Evolutionary conservation across 164 flowering plant species (phyloP).

Genomic region (Piper betle): DNA sequence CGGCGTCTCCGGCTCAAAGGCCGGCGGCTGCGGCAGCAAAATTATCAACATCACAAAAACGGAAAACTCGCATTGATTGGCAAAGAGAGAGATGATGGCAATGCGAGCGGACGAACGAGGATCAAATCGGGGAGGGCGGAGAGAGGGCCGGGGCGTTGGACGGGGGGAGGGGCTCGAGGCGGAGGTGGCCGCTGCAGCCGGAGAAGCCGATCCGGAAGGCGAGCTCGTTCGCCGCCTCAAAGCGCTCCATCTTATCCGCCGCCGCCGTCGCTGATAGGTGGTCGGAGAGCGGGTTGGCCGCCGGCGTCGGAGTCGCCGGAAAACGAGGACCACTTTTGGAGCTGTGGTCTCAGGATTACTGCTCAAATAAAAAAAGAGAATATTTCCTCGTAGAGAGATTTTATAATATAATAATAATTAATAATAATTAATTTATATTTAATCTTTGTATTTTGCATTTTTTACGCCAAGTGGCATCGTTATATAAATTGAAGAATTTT

Average conservation of each 20-base stretch:
- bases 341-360: too few species aligned
- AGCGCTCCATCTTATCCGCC: conserved; percentile 42
- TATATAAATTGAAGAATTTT: too few species aligned
- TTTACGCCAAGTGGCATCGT: too few species aligned
- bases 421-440: too few species aligned
- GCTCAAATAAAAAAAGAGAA: too few species aligned
- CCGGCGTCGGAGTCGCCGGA: too few species aligned
- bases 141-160: conserved; percentile 41
- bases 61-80: not conserved
- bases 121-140: conserved; percentile 64
- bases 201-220: conserved; percentile 76
- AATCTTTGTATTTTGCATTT: too few species aligned
- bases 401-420: too few species aligned
- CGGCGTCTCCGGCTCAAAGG: conserved; percentile 57
- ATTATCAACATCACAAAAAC: not conserved
- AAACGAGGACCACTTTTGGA: too few species aligned
- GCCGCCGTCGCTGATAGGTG: too few species aligned
- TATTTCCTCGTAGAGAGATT: too few species aligned
- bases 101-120: conserved; percentile 31
- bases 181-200: conserved; percentile 88
- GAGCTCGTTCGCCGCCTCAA: conserved; percentile 42
- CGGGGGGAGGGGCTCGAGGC: conserved; percentile 77
- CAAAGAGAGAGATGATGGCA: not conserved
- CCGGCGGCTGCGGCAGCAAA: conserved; percentile 54
- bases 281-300: too few species aligned